Percentiles rank a stretch among this genome's conserved stretches.
Conservation (phyloP, 352 stramenopile genomes). For the Phytophthora pluvialis region DNA sequence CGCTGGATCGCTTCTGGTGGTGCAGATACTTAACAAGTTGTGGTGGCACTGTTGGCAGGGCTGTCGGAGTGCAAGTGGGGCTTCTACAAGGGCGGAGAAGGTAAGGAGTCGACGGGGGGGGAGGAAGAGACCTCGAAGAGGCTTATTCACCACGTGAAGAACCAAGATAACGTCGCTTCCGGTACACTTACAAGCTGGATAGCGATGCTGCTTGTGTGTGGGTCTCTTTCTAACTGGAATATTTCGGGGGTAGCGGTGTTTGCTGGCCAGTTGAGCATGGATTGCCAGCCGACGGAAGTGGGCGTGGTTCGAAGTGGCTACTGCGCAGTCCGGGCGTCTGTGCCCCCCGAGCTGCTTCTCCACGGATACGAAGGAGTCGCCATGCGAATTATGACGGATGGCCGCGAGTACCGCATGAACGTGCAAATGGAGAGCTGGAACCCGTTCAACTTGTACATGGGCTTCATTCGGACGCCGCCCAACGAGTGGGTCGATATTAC, state of each 20-base stretch:
- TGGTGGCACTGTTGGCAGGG: constrained; percentile 32
- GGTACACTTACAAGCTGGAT: constrained; percentile 30
- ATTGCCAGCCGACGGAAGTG: constrained; percentile 76
- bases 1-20: neutral
- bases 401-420: constrained; percentile 86
- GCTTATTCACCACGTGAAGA: constrained; percentile 52
- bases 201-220: neutral
- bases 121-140: constrained; percentile 30
- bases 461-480: constrained; percentile 79
- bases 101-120: constrained; percentile 18
- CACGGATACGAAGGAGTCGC: constrained; percentile 86
- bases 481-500: constrained; percentile 88
- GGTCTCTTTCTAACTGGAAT: constrained; percentile 4
- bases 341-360: constrained; percentile 61
- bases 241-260: constrained; percentile 64
- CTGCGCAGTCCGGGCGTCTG: constrained; percentile 71
- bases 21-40: constrained; percentile 1
- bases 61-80: constrained; percentile 76
- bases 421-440: constrained; percentile 89
- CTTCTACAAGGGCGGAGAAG: constrained; percentile 47
- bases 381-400: constrained; percentile 89
- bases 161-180: constrained; percentile 58
- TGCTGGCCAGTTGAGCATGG: constrained; percentile 69
- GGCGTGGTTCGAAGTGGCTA: constrained; percentile 86
- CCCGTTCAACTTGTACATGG: constrained; percentile 89